Base-by-base conservation (phyloP, 176 grass and related monocot genomes). In the Eremochloa ophiuroides region DNA sequence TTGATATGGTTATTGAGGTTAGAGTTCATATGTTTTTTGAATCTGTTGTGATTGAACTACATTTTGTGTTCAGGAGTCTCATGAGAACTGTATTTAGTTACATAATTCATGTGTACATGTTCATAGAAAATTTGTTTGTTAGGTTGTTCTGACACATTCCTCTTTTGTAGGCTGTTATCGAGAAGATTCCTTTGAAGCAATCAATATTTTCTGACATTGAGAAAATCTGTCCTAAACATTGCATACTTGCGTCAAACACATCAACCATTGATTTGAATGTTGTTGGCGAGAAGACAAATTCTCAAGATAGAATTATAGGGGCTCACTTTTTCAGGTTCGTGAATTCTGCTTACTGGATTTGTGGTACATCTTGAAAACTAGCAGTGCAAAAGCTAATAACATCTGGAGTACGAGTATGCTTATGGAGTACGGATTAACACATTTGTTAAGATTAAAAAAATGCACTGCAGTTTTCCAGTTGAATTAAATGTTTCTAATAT, bases 1-100 rank as follows among this genome's bases (percentile, higher is more conserved):
- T 95, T 74, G 96, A 99, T 91, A 90, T 99, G 93, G 96, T 99
- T 88, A 99, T 99, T 17, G 96, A 99, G 96, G 96, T 95, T 91
- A 72, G 31, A 44, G 9, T 30, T 39, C 37, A 18, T 66, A 62
- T 27, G 15, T 43, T 62, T 56, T 31, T 56, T 55, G 11, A 38
- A 73, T 76, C 20, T 74, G 22, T 27, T 38, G 41, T 67, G n/a
- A 18, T 66, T 41, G 33, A n/a, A 43, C 42, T 15, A 44, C 42
- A 74, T 74, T 26, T 41, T 58, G 12, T 26, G 59, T 40, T 82
- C 10, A n/a, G 20, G 28, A 60, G 34, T 41, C 18, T 67, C 82
- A 55, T 1, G 34, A 47, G 44, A 66, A 10, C 4, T 77, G n/a
- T 39, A 2, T 71, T 85, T 68, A 71, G 38, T 10, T 84, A 73